Percentiles rank a stretch among this genome's conserved stretches.
Conservation (phyloP, 2,329 filamentous ascomycete species). For the Macrophomina phaseolina region DNA sequence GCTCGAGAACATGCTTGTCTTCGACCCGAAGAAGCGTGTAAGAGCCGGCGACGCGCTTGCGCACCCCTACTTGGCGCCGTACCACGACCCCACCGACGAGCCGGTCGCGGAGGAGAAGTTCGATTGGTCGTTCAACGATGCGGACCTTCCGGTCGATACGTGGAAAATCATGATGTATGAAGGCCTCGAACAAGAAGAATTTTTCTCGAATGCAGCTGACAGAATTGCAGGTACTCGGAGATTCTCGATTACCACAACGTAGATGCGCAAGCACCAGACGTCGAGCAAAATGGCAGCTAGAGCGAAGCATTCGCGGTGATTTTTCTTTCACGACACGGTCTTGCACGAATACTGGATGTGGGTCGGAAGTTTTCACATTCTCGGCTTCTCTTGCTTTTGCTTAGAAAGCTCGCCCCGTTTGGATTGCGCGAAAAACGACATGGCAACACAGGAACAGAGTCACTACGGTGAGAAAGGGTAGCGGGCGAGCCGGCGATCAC, state of each 20-base stretch:
- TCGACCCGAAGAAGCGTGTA: slow-evolving; percentile 95
- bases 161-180: slow-evolving; percentile 99
- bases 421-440: slow-evolving; percentile 1
- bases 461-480: slow-evolving; percentile 10
- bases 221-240: slow-evolving; percentile 81
- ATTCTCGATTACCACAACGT: slow-evolving; percentile 99
- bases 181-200: background rate
- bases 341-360: background rate
- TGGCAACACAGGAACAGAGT: slow-evolving; percentile 11
- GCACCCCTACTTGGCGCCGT: slow-evolving; percentile 92
- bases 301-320: background rate
- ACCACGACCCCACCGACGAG: slow-evolving; percentile 97
- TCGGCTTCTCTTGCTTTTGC: slow-evolving; percentile 22
- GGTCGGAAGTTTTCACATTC: background rate
- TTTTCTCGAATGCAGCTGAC: background rate
- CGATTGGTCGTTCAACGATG: slow-evolving; percentile 99
- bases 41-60: slow-evolving; percentile 83
- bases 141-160: slow-evolving; percentile 95
- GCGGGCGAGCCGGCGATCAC: slow-evolving; percentile 21
- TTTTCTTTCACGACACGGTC: background rate
- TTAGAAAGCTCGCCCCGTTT: slow-evolving; percentile 24
- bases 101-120: slow-evolving; percentile 96
- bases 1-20: slow-evolving; percentile 95
- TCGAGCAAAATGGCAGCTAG: slow-evolving; percentile 34
- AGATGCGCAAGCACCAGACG: slow-evolving; percentile 54